Evolutionary conservation across 75 land plant species (phyloP).

Genomic region (Larix kaempferi): DNA sequence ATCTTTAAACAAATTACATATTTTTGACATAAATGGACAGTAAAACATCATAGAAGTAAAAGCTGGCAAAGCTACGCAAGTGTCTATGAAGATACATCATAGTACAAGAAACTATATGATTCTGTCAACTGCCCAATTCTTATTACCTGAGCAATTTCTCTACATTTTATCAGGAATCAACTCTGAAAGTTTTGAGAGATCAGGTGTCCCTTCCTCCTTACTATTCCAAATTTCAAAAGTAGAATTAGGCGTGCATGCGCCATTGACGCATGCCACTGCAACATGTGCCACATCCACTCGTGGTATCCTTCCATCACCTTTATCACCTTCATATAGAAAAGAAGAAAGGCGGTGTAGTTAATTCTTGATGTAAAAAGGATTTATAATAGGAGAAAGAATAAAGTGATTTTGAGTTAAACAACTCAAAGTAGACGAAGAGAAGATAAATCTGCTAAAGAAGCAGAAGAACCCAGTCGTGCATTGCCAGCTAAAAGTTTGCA

Average conservation of each 20-base stretch:
- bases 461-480: too few relatives aligned
- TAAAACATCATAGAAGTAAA: not conserved
- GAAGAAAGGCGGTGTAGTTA: too few relatives aligned
- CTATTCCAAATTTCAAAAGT: slow-evolving; percentile 24
- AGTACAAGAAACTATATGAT: not conserved
- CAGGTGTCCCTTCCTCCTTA: slow-evolving; percentile 1
- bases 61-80: not conserved
- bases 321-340: slow-evolving; percentile 16
- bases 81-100: not conserved
- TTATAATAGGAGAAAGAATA: too few relatives aligned
- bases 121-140: not conserved
- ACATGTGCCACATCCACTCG: slow-evolving; percentile 25
- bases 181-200: slow-evolving; percentile 7
- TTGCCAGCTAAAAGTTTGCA: too few relatives aligned
- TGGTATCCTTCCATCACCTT: slow-evolving; percentile 18
- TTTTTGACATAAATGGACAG: not conserved
- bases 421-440: too few relatives aligned
- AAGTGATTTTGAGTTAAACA: too few relatives aligned
- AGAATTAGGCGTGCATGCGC: slow-evolving; percentile 25
- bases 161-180: slow-evolving; percentile 12
- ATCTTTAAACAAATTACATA: not conserved
- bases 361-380: too few relatives aligned
- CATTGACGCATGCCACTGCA: slow-evolving; percentile 28
- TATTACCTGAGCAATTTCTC: not conserved
- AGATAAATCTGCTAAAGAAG: too few relatives aligned